These are phyloP conservation scores for Cystoisospora suis DNA, from an alignment of 169 alveolate genomes.

Conservation along the genomic window DNA sequence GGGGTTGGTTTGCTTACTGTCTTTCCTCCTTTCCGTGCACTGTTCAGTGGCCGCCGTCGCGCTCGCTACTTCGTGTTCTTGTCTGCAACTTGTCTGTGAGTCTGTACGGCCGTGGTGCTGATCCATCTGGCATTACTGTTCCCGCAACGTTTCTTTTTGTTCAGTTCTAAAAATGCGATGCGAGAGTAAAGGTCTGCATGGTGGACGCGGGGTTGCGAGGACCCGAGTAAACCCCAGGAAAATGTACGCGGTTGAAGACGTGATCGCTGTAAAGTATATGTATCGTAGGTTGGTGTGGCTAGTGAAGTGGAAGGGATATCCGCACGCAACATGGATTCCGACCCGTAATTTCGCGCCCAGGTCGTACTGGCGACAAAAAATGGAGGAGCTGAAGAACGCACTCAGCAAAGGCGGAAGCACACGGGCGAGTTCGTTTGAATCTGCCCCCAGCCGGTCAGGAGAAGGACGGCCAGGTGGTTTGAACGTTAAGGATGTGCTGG, in stretches of 20 bases:
- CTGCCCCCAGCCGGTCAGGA: background rate
- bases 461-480: background rate
- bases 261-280: background rate
- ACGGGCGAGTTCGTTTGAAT: background rate
- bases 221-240: background rate
- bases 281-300: background rate
- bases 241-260: background rate
- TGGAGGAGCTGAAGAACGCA: background rate
- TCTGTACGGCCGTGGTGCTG: too few relatives aligned
- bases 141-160: background rate
- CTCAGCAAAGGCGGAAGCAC: background rate
- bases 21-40: too few relatives aligned
- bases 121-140: background rate
- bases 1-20: too few relatives aligned
- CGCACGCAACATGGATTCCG: background rate
- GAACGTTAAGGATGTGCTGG: background rate
- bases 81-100: background rate
- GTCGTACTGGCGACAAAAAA: background rate
- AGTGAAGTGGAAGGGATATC: background rate
- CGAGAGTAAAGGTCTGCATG: background rate
- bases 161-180: background rate
- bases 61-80: background rate
- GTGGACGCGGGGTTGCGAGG: background rate
- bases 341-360: background rate
- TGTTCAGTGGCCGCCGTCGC: background rate